Conservation (phyloP, 345 rosid species). For the Carallia brachiata region DNA sequence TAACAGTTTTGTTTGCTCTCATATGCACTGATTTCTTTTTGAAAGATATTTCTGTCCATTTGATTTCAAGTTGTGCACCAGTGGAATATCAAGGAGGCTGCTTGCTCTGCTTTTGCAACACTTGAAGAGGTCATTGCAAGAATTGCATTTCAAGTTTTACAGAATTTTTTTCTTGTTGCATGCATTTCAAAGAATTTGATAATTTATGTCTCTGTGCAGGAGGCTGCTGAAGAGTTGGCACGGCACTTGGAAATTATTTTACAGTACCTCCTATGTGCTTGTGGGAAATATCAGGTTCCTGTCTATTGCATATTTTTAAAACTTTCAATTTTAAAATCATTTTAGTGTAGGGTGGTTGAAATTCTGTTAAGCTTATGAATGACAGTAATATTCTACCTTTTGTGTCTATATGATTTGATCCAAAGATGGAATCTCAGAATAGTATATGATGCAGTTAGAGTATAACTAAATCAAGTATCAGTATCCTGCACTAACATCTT, state of each 20-base stretch:
- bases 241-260: constrained; percentile 78
- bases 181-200: constrained; percentile 11
- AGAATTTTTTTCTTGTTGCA: constrained; percentile 12
- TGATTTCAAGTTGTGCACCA: constrained; percentile 11
- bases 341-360: background rate
- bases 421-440: constrained; percentile 94
- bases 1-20: constrained; percentile 19
- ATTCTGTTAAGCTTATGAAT: background rate
- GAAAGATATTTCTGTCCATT: constrained; percentile 1
- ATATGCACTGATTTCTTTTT: background rate
- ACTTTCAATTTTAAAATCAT: constrained; percentile 2
- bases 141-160: too few relatives aligned
- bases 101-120: too few relatives aligned
- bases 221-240: constrained; percentile 81
- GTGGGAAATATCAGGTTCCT: constrained; percentile 8
- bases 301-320: background rate
- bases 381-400: background rate
- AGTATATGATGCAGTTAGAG: constrained; percentile 94
- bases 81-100: too few relatives aligned
- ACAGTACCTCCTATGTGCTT: constrained; percentile 93
- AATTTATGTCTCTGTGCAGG: constrained; percentile 47
- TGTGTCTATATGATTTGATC: background rate
- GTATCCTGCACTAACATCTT: background rate
- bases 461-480: constrained; percentile 72
- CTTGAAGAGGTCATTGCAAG: too few relatives aligned